Conservation (phyloP, 2,329 filamentous ascomycete species). For the Colletotrichum tabaci region DNA sequence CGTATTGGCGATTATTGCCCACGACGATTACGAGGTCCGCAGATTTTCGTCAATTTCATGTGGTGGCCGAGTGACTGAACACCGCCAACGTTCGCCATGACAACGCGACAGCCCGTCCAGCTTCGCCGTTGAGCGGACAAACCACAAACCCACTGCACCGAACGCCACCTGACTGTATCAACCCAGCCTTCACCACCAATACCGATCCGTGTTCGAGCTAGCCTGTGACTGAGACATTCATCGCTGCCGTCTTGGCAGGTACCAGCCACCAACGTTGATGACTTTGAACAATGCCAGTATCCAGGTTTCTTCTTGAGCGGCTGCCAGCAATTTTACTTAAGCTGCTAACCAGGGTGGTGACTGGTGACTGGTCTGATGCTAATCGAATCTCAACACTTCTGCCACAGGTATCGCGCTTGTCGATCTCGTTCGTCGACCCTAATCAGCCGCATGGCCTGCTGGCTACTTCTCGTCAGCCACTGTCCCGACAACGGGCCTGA, state of each 20-base stretch:
- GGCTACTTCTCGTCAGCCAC: background rate
- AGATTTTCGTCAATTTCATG: background rate
- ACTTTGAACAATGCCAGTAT: slow-evolving; percentile 3
- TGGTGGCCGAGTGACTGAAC: background rate
- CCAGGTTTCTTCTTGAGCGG: background rate
- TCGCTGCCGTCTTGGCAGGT: slow-evolving; percentile 30
- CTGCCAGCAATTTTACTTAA: background rate
- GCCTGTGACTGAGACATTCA: slow-evolving; percentile 19
- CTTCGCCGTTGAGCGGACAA: slow-evolving; percentile 25
- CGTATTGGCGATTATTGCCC: background rate
- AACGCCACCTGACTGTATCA: slow-evolving; percentile 4
- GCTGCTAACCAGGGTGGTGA: background rate
- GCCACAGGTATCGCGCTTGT: background rate
- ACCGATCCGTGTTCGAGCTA: slow-evolving; percentile 11
- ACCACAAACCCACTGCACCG: slow-evolving; percentile 15
- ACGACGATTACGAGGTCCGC: background rate
- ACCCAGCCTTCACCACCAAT: background rate
- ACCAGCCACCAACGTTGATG: slow-evolving; percentile 10
- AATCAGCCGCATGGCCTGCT: background rate
- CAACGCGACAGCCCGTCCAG: slow-evolving; percentile 3
- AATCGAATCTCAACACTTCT: background rate
- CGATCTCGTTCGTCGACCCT: slow-evolving; percentile 5
- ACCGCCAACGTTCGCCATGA: slow-evolving; percentile 19
- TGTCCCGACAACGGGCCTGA: no score
- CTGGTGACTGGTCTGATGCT: background rate